phyloP scores from a whole-genome alignment of 352 stramenopile species.

The Pythium myriotylum region DNA sequence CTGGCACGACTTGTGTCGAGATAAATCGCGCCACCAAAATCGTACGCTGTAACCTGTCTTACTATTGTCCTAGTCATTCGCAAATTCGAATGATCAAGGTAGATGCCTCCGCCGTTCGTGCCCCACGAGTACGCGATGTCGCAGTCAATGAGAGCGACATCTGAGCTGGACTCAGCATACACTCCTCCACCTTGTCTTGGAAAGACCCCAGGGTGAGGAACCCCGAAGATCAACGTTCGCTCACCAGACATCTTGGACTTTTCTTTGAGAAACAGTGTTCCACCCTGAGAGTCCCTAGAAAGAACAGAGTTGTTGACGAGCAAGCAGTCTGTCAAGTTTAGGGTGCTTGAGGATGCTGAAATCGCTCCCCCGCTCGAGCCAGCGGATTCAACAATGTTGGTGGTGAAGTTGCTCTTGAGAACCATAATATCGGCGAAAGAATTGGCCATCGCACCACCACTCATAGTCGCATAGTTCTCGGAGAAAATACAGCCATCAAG shows the following conservation, averaged over 20 bases:
- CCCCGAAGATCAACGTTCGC: constrained; percentile 3
- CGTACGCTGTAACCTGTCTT: constrained; percentile 31
- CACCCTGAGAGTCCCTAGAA: constrained; percentile 13
- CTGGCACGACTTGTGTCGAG: constrained; percentile 29
- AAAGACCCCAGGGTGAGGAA: background rate
- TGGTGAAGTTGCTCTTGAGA: background rate
- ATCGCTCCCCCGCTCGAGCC: constrained; percentile 21
- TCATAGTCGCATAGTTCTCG: constrained; percentile 12
- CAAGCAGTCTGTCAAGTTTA: constrained; percentile 14
- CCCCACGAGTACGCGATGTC: constrained; percentile 40
- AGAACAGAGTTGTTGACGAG: constrained; percentile 17
- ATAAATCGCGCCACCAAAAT: constrained; percentile 63
- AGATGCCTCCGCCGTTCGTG: constrained; percentile 51
- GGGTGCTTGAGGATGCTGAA: background rate
- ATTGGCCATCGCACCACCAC: constrained; percentile 16
- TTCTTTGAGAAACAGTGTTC: constrained; percentile 11
- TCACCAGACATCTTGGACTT: background rate
- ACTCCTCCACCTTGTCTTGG: constrained; percentile 43
- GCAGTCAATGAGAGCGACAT: constrained; percentile 39
- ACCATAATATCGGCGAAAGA: constrained; percentile 11
- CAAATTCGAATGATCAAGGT: constrained; percentile 28
- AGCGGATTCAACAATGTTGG: constrained; percentile 5
- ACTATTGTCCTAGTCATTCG: constrained; percentile 41
- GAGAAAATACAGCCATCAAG: constrained; percentile 13
- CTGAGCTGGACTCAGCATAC: constrained; percentile 39